A percentile compares a stretch with the other conserved stretches of the same genome.
Evolutionary conservation across 2,329 filamentous ascomycete genomes (phyloP).

Genomic region (Pyricularia sp.): DNA sequence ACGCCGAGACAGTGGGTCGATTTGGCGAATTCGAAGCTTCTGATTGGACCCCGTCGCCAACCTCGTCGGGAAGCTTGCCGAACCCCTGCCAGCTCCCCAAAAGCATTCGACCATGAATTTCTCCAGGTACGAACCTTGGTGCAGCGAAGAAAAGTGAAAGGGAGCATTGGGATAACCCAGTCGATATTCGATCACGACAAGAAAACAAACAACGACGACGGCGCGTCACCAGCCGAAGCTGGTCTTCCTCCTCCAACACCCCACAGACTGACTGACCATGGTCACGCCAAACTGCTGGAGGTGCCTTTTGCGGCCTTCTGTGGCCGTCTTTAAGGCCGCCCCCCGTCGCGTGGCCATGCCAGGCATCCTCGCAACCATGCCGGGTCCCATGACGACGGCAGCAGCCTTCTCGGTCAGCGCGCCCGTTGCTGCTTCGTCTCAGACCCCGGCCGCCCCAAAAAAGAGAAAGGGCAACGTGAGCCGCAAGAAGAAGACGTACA

Average conservation of each 20-base stretch:
- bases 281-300: constrained; percentile 44
- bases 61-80: constrained; percentile 1
- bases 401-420: constrained; percentile 33
- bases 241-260: background rate
- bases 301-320: constrained; percentile 37
- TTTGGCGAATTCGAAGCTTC: background rate
- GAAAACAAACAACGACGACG: background rate
- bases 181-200: background rate
- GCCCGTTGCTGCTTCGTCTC: constrained; percentile 6
- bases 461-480: constrained; percentile 21
- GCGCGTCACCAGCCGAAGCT: background rate
- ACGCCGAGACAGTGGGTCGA: background rate
- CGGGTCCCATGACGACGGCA: constrained; percentile 14
- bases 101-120: background rate
- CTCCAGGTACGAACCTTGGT: background rate
- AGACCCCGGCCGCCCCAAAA: constrained; percentile 14
- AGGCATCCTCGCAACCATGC: constrained; percentile 2
- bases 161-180: background rate
- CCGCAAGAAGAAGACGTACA: constrained; percentile 38
- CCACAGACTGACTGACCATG: constrained; percentile 24
- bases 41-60: constrained; percentile 1
- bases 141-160: background rate
- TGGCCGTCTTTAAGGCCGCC: constrained; percentile 13
- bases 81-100: background rate
- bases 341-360: constrained; percentile 12